Evolutionary conservation across 2,329 filamentous ascomycete species (phyloP), one percentile per base, ranked within the genome.

Genomic region (Clarireedia hainanense): DNA sequence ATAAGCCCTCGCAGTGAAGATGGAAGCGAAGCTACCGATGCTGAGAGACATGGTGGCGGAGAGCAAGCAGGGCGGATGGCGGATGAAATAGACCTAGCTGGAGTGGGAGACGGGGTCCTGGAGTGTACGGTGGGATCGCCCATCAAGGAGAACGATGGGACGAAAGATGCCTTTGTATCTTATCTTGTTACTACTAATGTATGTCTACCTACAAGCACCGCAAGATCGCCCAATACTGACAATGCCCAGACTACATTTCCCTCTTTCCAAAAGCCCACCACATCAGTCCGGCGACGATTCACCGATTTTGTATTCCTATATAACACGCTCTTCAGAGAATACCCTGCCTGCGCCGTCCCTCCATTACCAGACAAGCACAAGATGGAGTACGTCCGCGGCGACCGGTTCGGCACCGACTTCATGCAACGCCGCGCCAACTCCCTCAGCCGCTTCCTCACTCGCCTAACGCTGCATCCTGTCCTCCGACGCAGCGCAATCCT

Each of bases 261-360:
- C 64, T 88, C 91, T 61, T 99, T 97, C 72, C 87, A 94, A 71
- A 89, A 86, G 69, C 77, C 88, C 37, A 83, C 85, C 20, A 91
- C 90, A 60, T 79, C 80, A 26, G 87, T 95, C 60, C 88, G 94
- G 60, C 84, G 94, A 64, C 89, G 94, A 67, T 99, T 96, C 74
- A 97, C 92, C 64, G 94, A 99, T 75, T 99, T 99, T 70, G 86
- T 95, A 64, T 99, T 96, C 71, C 83, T 99, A 60, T 96, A 89
- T 76, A 96, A 95, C 73, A 86, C 89, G 34, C 84, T 99, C 51
- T 84, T 80, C 61, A 85, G 85, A 69, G 91, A 96, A 70, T 97
- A 90, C 67, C 89, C 91, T 58, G 89, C 90, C 74, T 89, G 88
- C 72, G 94, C 94, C 48, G 89, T 99, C 3, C 94, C 94, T 30